A percentile compares a stretch with the other conserved stretches of the same genome.
phyloP scores from a whole-genome alignment of 306 rosid genomes.

The Lathyrus sativus region DNA sequence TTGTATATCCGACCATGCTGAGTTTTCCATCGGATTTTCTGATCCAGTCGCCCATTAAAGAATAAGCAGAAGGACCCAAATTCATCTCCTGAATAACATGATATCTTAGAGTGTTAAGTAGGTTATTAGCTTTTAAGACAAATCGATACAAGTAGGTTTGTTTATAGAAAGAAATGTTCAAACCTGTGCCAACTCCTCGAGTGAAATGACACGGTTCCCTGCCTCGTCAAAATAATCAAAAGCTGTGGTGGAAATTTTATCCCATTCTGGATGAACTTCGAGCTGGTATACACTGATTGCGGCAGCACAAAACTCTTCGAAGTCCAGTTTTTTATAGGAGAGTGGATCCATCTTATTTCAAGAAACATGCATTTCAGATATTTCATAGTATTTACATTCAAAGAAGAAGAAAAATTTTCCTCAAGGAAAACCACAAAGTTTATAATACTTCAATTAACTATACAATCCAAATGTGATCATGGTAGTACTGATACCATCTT shows the following conservation, averaged over 20 bases:
- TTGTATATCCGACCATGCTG: constrained; percentile 78
- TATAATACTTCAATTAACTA: background rate
- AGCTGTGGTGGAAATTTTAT: constrained; percentile 67
- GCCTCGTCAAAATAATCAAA: constrained; percentile 69
- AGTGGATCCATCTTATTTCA: constrained; percentile 79
- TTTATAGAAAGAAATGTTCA: constrained; percentile 29
- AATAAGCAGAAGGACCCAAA: constrained; percentile 70
- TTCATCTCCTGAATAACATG: constrained; percentile 77
- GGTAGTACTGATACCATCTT: background rate
- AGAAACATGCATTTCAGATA: constrained; percentile 37
- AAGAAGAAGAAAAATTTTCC: constrained; percentile 17
- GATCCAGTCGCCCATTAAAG: constrained; percentile 85
- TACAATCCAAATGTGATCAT: constrained; percentile 19
- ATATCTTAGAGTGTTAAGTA: constrained; percentile 24
- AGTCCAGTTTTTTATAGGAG: constrained; percentile 67
- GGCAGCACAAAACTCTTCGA: constrained; percentile 91
- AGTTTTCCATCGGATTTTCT: constrained; percentile 83
- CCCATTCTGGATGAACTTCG: constrained; percentile 88
- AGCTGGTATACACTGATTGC: constrained; percentile 88
- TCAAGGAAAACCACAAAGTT: background rate
- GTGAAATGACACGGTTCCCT: constrained; percentile 80
- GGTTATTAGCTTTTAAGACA: constrained; percentile 9
- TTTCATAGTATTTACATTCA: background rate
- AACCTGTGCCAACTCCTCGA: constrained; percentile 91
- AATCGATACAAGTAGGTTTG: background rate